Base-by-base conservation (phyloP, 1,139 yeast genomes). In the Maudiozyma humilis region DNA sequence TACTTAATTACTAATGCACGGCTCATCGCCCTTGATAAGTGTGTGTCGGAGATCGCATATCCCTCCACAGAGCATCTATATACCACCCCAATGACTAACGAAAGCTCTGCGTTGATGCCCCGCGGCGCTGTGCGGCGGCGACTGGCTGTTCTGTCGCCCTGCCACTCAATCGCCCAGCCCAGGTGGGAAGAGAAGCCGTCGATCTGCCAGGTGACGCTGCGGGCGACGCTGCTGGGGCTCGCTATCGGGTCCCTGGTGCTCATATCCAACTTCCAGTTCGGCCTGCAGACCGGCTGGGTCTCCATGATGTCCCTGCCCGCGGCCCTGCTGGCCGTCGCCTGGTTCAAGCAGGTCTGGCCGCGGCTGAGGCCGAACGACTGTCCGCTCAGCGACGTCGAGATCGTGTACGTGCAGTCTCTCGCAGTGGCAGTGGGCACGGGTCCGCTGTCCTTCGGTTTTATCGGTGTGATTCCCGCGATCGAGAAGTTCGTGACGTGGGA, bases 291-390 rank as follows among this genome's bases (percentile, higher is more conserved):
- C 0, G 98, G 98, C 1, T 91, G 98, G 98, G 96, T 91, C 1
- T 87, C 96, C 7, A 91, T 91, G 98, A 91, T 91, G 98, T 84
- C 95, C n/a, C 69, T 91, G 45, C 97, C 98, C 0, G 83, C 96
- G 5, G 96, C 97, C 0, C 65, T 91, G 42, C 65, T 91, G 18
- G 96, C 94, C 1, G 89, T 79, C 64, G 85, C 96, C 0, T 68
- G 83, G 19, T 91, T 89, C 70, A 76, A 43, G 49, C 64, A 38
- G 52, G 73, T 69, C 34, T 76, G 56, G 54, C 68, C 62, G 45
- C 49, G 51, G 41, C 42, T 61, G 3, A 48, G 44, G 23, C 61
- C 61, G 1, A 36, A 54, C 15, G 54, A 57, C 27, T 41, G 41
- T n/a, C 71, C 73, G 7, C 86, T 91, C 60, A 76, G 94, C 1